phyloP scores from a whole-genome alignment of 306 rosid species.

The Styphnolobium japonicum region DNA sequence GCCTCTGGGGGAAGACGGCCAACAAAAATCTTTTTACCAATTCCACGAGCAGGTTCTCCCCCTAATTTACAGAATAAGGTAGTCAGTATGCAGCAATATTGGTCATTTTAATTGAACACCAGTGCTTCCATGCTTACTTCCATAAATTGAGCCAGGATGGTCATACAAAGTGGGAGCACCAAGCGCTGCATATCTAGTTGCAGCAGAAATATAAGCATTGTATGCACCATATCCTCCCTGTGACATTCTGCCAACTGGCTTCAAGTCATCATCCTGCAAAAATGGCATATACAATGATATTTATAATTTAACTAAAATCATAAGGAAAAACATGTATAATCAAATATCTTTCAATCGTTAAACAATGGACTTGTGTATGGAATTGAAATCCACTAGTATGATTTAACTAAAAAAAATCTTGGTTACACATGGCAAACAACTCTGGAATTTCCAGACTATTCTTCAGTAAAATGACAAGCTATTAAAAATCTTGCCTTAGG shows the following conservation, averaged over 20 bases:
- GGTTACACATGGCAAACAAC: neutral
- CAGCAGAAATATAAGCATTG: constrained; percentile 87
- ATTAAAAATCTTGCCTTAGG: constrained; percentile 72
- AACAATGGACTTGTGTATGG: neutral
- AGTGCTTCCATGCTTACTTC: constrained; percentile 59
- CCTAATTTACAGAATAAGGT: constrained; percentile 45
- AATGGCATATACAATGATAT: constrained; percentile 22
- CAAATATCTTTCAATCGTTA: neutral
- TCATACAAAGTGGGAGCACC: constrained; percentile 97
- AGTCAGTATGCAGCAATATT: constrained; percentile 8
- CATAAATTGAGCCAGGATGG: constrained; percentile 78
- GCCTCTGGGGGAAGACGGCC: constrained; percentile 94
- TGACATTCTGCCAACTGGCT: constrained; percentile 69
- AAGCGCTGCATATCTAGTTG: constrained; percentile 95
- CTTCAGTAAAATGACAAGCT: neutral
- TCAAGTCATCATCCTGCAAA: constrained; percentile 87
- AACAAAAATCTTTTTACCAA: constrained; percentile 80
- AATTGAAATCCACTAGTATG: neutral
- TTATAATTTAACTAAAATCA: neutral
- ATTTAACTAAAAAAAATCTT: neutral
- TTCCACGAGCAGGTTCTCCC: constrained; percentile 69
- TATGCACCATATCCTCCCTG: constrained; percentile 97
- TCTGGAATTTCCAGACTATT: constrained; percentile 2
- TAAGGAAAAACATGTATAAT: neutral
- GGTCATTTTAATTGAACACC: constrained; percentile 3